Base-by-base conservation (phyloP, 192 early-diverging fungal genomes). In the Coemansia sp. region DNA sequence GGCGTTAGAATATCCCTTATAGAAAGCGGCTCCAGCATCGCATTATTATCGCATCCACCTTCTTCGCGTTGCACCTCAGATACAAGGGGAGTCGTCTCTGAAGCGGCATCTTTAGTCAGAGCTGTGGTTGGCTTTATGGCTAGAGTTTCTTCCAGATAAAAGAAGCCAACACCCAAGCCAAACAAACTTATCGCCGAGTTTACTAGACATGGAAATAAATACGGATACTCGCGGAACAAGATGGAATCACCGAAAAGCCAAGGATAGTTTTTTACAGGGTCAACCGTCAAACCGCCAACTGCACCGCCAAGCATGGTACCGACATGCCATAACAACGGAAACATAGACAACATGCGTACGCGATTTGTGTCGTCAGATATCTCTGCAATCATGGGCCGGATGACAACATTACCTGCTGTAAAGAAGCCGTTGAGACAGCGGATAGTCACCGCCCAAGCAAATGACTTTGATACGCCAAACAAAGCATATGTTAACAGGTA, bases 171-270 rank as follows among this genome's bases (percentile, higher is more conserved):
- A 86, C n/a, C n/a, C n/a, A n/a, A n/a, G n/a, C n/a, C n/a, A n/a
- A n/a, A n/a, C n/a, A n/a, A n/a, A n/a, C n/a, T 86, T 7, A 92
- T 75, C 20, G 80, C 37, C 2, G 88, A 81, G 16, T 87, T 86
- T 7, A 91, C 70, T 25, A 90, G 63, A 59, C 95, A 95, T 7
- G 95, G 95, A 7, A 97, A 85, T 51, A 93, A 84, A 61, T 94
- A 97, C 0, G 94, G 94, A 59, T 87, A 91, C 2, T 68, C 33
- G 29, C 70, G 75, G 26, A 95, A 85, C 56, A 95, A 84, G 20
- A 29, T 31, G 62, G 66, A 71, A 43, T 84, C n/a, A 0, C 87
- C 88, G 67, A 90, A 90, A 0, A 86, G 64, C 8, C 66, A 53
- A 0, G 93, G 92, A 51, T 86, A 91, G 26, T 78, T 79, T 21